A percentile compares a stretch with the other conserved stretches of the same genome.
These are phyloP conservation scores for Clarireedia sp. DNA, from an alignment of 2,329 filamentous ascomycete species.

Conservation along the genomic window DNA sequence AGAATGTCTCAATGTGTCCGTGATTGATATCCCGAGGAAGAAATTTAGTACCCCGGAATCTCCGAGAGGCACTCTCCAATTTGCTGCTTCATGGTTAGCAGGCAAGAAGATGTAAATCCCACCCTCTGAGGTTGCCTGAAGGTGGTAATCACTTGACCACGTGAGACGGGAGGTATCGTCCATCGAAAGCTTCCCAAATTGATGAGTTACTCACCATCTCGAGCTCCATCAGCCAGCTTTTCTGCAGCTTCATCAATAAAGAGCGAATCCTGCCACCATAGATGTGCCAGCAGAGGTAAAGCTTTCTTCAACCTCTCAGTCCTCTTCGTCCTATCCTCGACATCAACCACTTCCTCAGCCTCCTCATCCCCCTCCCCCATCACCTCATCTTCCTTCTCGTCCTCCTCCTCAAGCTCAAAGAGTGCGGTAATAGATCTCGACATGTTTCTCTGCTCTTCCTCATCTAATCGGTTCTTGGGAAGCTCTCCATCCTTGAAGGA, in stretches of 20 bases:
- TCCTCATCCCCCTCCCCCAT: slow-evolving; percentile 15
- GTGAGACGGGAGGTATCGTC: neutral
- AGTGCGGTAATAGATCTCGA: slow-evolving; percentile 16
- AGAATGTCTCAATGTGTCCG: slow-evolving; percentile 6
- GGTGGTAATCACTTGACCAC: neutral
- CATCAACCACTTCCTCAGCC: slow-evolving; percentile 22
- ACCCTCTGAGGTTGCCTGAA: neutral
- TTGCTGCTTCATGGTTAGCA: slow-evolving; percentile 33
- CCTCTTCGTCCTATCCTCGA: slow-evolving; percentile 23
- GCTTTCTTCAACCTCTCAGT: slow-evolving; percentile 23
- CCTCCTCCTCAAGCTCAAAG: slow-evolving; percentile 17
- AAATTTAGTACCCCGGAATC: slow-evolving; percentile 50
- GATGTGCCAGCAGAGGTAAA: slow-evolving; percentile 25
- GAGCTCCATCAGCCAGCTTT: slow-evolving; percentile 46
- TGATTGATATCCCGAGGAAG: slow-evolving; percentile 41
- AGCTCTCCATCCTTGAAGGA: neutral
- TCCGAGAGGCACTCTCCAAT: slow-evolving; percentile 49
- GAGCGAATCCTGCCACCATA: slow-evolving; percentile 34
- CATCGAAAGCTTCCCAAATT: neutral
- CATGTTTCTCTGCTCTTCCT: slow-evolving; percentile 14
- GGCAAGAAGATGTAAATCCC: neutral
- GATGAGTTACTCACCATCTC: slow-evolving; percentile 40
- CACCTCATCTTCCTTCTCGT: slow-evolving; percentile 6
- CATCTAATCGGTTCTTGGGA: slow-evolving; percentile 1
- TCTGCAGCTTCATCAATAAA: slow-evolving; percentile 42